Evolutionary conservation across 2,329 filamentous ascomycete species (phyloP), one percentile per base, ranked within the genome.

Genomic region (Pseudogymnoascus sp.): DNA sequence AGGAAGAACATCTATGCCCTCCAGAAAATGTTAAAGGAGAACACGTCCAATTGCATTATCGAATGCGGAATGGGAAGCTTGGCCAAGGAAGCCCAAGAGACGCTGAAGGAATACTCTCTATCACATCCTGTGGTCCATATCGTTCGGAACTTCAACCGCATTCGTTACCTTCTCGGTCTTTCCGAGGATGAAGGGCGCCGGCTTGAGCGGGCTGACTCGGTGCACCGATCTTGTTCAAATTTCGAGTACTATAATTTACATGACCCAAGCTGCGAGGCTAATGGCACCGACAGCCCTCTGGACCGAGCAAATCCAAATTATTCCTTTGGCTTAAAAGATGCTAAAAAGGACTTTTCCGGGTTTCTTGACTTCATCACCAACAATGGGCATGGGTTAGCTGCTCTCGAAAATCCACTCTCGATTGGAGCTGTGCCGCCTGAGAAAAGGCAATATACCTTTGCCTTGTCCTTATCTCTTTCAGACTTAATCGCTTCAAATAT

Each of bases 111-210:
- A 8, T 89, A 87, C 69, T 81, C 84, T 3, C 78, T 79, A 61
- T 84, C 81, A 0, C 85, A 90, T 69, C 89, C 89, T 0, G 85
- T 93, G 14, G 82, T 93, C 21, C 87, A 91, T 66, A 78, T 92
- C 37, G 78, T 86, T 25, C 82, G 90, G 59, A 88, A 90, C 67
- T 76, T 83, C 4, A 77, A 82, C 61, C 85, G 85, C 61, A 86
- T 92, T 62, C 84, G 86, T 64, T 63, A 65, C 8, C 67, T 81
- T 34, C 69, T 81, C 5, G 76, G 76, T 1, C 69, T 81, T 5
- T 76, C 76, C 40, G 77, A 78, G 16, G 74, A 77, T 36, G 75
- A 78, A 7, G 73, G 76, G 8, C 73, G 75, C 25, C 71, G 78
- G 11, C 71, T 81, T 7, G 75, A 76, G 38, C 73, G 75, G 16